These are phyloP conservation scores for Stereum hirsutum DNA, from an alignment of 1,284 basidiomycete species.

Conservation along the genomic window DNA sequence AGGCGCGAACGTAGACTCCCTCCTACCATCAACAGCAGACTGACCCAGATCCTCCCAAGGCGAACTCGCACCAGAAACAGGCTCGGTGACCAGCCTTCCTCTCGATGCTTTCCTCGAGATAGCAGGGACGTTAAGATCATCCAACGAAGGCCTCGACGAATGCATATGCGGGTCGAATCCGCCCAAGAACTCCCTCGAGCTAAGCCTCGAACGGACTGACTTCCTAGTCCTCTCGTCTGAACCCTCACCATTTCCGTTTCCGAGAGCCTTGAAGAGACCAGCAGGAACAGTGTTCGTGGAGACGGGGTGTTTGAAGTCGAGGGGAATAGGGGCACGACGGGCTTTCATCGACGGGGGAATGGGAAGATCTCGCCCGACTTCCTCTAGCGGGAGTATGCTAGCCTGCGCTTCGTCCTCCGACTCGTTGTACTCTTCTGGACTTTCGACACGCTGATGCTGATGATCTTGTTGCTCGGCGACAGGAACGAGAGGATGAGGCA, in stretches of 20 bases:
- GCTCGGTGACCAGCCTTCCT: conserved; percentile 46
- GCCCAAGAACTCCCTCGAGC: conserved; percentile 55
- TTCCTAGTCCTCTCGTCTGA: conserved; percentile 55
- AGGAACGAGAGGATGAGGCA: no score
- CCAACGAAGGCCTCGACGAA: conserved; percentile 57
- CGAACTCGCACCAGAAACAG: no score
- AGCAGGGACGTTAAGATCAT: conserved; percentile 58
- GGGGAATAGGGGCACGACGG: conserved; percentile 67
- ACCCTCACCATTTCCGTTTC: conserved; percentile 25
- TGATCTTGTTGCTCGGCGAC: no score
- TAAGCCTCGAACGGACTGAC: conserved; percentile 61
- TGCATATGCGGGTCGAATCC: no score
- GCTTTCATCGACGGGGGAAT: conserved; percentile 30
- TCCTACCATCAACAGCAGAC: no score
- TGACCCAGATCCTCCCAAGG: conserved; percentile 21
- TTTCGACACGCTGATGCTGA: not conserved
- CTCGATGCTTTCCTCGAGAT: conserved; percentile 53
- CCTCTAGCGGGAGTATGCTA: conserved; percentile 1
- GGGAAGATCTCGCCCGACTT: conserved; percentile 20
- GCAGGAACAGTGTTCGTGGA: conserved; percentile 73
- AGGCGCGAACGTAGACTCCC: conserved; percentile 40
- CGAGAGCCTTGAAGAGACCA: conserved; percentile 73
- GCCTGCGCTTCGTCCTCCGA: conserved; percentile 15
- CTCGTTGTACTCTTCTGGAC: not conserved
- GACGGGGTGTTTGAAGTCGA: conserved; percentile 71